Percentiles rank a stretch among this genome's conserved stretches.
Conservation (phyloP, 2,329 filamentous ascomycete species). For the Albifimbria verrucaria region DNA sequence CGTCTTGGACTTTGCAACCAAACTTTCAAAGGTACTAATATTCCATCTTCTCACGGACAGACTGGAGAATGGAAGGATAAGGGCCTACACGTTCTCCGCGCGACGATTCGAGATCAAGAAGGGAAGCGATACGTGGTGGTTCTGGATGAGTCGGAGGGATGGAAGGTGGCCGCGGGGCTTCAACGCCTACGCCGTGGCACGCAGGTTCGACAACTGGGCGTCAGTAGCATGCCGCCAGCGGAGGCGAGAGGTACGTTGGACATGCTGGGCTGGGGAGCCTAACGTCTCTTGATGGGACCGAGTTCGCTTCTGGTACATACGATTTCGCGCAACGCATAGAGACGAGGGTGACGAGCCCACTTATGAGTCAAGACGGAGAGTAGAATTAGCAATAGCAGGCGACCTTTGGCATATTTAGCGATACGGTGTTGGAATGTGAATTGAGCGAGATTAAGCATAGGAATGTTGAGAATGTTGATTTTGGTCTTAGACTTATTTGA, state of each 20-base stretch:
- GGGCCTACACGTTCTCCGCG: conserved; percentile 60
- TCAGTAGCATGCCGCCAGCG: conserved; percentile 50
- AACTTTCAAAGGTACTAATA: conserved; percentile 41
- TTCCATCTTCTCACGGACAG: conserved; percentile 36
- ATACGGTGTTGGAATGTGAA: not conserved
- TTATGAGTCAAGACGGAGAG: conserved; percentile 9
- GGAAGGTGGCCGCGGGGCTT: conserved; percentile 63
- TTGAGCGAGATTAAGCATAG: not conserved
- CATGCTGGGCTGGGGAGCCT: conserved; percentile 51
- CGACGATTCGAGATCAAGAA: conserved; percentile 62
- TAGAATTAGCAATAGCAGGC: conserved; percentile 5
- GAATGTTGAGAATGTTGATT: not conserved
- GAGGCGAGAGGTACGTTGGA: conserved; percentile 57
- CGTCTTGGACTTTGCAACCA: conserved; percentile 49
- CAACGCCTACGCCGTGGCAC: conserved; percentile 58
- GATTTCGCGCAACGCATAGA: conserved; percentile 9
- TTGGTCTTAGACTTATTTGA: no score
- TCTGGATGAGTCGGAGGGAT: conserved; percentile 60
- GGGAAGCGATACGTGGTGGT: conserved; percentile 65
- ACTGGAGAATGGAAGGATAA: conserved; percentile 52
- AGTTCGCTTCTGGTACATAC: conserved; percentile 21
- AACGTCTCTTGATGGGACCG: conserved; percentile 13
- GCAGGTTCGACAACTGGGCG: conserved; percentile 56
- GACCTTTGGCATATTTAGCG: not conserved
- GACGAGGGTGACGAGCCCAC: conserved; percentile 11